A percentile compares a stretch with the other conserved stretches of the same genome.
These are phyloP conservation scores for Fusarium pininemorale DNA, from an alignment of 2,329 filamentous ascomycete species.

Conservation along the genomic window DNA sequence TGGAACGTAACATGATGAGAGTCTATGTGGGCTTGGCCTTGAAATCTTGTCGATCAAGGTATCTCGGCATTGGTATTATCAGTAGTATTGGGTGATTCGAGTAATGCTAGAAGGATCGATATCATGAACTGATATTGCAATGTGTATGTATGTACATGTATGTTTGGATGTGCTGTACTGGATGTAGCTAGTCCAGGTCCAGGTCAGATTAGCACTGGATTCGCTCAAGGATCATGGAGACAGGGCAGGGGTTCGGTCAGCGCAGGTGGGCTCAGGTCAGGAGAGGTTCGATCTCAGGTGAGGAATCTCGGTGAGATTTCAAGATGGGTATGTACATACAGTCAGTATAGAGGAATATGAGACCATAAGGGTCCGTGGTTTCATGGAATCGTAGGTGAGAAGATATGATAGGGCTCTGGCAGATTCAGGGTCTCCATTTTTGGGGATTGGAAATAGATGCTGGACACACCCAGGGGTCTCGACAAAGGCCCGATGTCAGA, in stretches of 20 bases:
- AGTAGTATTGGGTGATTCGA: neutral
- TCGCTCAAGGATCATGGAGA: conserved; percentile 22
- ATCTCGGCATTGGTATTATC: neutral
- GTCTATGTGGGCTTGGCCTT: conserved; percentile 7
- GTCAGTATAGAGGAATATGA: conserved; percentile 20
- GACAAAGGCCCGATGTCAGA: conserved; percentile 21
- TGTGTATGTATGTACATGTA: neutral
- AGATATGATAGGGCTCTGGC: neutral
- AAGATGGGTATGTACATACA: neutral
- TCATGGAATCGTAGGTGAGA: neutral
- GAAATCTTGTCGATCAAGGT: conserved; percentile 8
- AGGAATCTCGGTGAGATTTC: conserved; percentile 41
- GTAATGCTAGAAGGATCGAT: conserved; percentile 6
- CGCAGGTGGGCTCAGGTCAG: conserved; percentile 35
- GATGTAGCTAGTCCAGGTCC: conserved; percentile 7
- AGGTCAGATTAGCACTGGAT: conserved; percentile 21
- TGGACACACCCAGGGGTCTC: conserved; percentile 20
- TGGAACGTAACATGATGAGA: conserved; percentile 18
- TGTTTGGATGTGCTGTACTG: neutral
- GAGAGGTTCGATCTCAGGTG: conserved; percentile 36
- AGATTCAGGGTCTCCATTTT: conserved; percentile 1
- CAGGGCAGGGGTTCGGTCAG: conserved; percentile 32
- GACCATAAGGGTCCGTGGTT: conserved; percentile 26
- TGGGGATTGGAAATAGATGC: neutral
- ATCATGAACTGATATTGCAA: conserved; percentile 30